Conservation (phyloP, 2,329 filamentous ascomycete species). For the Rugonectria rugulosa region DNA sequence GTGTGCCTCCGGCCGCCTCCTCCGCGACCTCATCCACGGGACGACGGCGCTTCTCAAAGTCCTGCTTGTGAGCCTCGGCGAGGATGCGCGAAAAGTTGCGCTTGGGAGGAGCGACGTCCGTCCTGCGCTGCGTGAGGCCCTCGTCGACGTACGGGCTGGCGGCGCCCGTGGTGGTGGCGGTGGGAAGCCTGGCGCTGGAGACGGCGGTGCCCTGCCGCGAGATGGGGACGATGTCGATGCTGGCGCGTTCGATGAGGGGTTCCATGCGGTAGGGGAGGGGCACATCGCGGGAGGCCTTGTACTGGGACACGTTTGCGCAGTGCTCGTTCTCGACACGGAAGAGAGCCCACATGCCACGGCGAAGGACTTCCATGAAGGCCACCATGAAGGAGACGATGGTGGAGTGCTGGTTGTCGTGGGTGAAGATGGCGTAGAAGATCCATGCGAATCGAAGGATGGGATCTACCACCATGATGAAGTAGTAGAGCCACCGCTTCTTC, state of each 20-base stretch:
- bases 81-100: conserved; percentile 67
- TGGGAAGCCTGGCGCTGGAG: conserved; percentile 17
- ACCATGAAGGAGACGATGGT: conserved; percentile 83
- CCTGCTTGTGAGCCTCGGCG: conserved; percentile 84
- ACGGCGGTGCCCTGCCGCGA: conserved; percentile 19
- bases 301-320: conserved; percentile 87
- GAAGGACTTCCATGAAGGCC: conserved; percentile 78
- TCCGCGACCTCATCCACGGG: conserved; percentile 38
- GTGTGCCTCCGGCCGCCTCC: conserved; percentile 36
- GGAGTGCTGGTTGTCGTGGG: conserved; percentile 81
- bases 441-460: conserved; percentile 90
- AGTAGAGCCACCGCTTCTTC: conserved; percentile 84
- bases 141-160: conserved; percentile 29
- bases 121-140: conserved; percentile 42
- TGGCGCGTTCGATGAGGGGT: conserved; percentile 52
- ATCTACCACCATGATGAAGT: conserved; percentile 82
- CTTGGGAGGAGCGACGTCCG: conserved; percentile 35
- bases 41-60: conserved; percentile 82
- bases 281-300: conserved; percentile 88
- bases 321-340: conserved; percentile 98
- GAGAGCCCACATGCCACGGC: conserved; percentile 88
- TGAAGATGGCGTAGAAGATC: conserved; percentile 92
- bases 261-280: conserved; percentile 81
- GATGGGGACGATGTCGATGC: conserved; percentile 40
- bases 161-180: conserved; percentile 24